Percentiles rank a stretch among this genome's conserved stretches.
These are phyloP conservation scores for Zarea fungicola DNA, from an alignment of 2,329 filamentous ascomycete species.

Conservation along the genomic window DNA sequence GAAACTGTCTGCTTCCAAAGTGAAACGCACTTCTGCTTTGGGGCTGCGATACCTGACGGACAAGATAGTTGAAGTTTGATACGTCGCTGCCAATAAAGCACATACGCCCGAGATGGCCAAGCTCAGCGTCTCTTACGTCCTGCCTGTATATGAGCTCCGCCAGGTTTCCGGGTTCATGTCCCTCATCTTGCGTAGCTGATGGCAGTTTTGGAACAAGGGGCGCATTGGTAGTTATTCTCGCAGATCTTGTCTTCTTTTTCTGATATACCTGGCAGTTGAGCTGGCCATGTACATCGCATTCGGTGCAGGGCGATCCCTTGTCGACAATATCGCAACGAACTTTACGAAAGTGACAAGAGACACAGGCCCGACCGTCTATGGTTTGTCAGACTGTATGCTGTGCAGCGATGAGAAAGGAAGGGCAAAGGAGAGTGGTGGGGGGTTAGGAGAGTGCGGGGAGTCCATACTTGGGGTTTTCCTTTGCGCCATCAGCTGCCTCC, in stretches of 20 bases:
- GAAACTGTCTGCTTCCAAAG: slow-evolving; percentile 28
- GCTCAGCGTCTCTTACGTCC: slow-evolving; percentile 38
- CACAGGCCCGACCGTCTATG: slow-evolving; percentile 36
- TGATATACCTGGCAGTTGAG: slow-evolving; percentile 42
- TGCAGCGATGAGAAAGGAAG: not conserved
- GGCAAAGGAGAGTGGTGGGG: not conserved
- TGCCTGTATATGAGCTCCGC: slow-evolving; percentile 47
- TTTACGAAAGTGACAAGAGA: slow-evolving; percentile 45
- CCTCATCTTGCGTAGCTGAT: slow-evolving; percentile 23
- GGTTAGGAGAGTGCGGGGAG: too few relatives aligned
- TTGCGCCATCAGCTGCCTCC: not conserved
- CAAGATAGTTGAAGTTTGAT: slow-evolving; percentile 51
- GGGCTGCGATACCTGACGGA: slow-evolving; percentile 39
- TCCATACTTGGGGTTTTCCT: not conserved
- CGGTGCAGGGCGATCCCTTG: slow-evolving; percentile 43
- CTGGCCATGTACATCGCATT: slow-evolving; percentile 38
- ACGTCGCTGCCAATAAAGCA: slow-evolving; percentile 52
- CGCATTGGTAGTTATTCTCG: not conserved
- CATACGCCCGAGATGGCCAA: slow-evolving; percentile 41
- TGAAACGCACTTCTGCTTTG: slow-evolving; percentile 26
- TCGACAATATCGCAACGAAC: slow-evolving; percentile 45
- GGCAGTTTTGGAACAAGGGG: not conserved
- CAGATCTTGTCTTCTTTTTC: slow-evolving; percentile 37
- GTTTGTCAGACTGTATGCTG: not conserved
- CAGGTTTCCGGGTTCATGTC: slow-evolving; percentile 41